Evolutionary conservation across 306 rosid species (phyloP), one percentile per base, ranked within the genome.

Genomic region (Citrullus amarus): DNA sequence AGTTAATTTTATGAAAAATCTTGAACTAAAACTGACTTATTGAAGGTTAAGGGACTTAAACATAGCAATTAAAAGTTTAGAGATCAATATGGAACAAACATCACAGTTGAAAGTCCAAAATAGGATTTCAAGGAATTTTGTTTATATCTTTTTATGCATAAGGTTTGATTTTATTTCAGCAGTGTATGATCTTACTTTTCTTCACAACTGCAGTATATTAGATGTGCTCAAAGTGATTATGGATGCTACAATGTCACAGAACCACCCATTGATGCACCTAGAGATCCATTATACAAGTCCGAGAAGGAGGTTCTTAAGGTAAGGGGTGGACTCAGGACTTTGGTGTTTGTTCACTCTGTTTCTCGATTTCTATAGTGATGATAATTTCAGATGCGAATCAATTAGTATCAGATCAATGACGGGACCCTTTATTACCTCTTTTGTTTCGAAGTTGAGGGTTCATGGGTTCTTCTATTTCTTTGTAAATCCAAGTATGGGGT

Each of bases 211-310:
- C 59, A 94, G 98, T 92, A 92, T 87, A 94, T 94, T 77, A 91
- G 98, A 61, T 94, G 97, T 7, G 95, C 96, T 0, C 77, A 83
- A 70, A 94, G 97, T 88, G 98, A 94, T 79, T 94, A 79, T 55
- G 92, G 91, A 79, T 46, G 84, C 88, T 87, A 92, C 81, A 88
- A 92, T 80, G 98, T 94, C 50, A 92, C 95, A 4, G 98, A 94
- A 83, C 98, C 97, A 75, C 97, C 98, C 6, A 87, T 94, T 82
- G 96, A 92, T 84, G 96, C 96, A 28, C 97, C 91, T 17, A 89
- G 97, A 79, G 98, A 92, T 82, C 98, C 98, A 44, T 79, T 94
- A 18, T 94, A 92, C 84, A 94, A 92, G 85, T 75, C 88, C 5
- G 92, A 91, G 76, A 87, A 93, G 86, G 97, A 94, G 73, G 73